Evolutionary conservation across 1,284 basidiomycete species (phyloP).

Genomic region (Ganoderma leucocontextum): DNA sequence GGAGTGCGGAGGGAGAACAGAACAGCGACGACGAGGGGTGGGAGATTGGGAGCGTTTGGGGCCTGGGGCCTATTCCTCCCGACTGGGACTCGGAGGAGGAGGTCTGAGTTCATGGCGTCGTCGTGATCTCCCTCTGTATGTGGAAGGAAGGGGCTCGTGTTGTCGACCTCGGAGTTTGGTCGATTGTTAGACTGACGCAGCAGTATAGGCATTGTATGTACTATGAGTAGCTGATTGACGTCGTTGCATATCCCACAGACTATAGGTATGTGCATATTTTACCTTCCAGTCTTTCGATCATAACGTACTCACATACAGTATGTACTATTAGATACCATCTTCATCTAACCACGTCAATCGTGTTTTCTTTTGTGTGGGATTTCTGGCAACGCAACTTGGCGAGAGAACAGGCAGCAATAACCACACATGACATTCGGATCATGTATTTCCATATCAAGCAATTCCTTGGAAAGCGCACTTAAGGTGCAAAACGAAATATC

Average conservation of each 20-base stretch:
- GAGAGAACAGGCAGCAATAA: not conserved
- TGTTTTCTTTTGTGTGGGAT: not conserved
- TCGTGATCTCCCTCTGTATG: not conserved
- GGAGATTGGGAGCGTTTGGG: slow-evolving; percentile 11
- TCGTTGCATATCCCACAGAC: not conserved
- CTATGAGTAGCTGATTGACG: not conserved
- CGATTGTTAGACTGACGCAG: slow-evolving; percentile 4
- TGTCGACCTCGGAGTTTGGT: not conserved
- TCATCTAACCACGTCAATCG: not conserved
- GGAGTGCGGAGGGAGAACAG: slow-evolving; percentile 2
- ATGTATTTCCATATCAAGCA: not conserved
- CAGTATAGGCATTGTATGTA: not conserved
- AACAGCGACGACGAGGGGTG: slow-evolving; percentile 20
- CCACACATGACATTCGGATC: not conserved
- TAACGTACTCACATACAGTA: not conserved
- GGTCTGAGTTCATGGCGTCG: slow-evolving; percentile 1
- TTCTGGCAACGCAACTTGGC: not conserved
- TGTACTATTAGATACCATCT: not conserved
- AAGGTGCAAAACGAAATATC: not conserved
- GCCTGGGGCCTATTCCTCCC: slow-evolving; percentile 4
- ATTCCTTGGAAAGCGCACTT: not conserved
- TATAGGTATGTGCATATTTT: not conserved
- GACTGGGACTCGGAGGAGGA: slow-evolving; percentile 21
- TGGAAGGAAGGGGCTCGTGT: not conserved
- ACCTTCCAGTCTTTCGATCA: not conserved